Percentiles rank a stretch among this genome's conserved stretches.
Evolutionary conservation across 1,139 yeast species (phyloP).

Genomic region (Debaryomyces robertsiae): DNA sequence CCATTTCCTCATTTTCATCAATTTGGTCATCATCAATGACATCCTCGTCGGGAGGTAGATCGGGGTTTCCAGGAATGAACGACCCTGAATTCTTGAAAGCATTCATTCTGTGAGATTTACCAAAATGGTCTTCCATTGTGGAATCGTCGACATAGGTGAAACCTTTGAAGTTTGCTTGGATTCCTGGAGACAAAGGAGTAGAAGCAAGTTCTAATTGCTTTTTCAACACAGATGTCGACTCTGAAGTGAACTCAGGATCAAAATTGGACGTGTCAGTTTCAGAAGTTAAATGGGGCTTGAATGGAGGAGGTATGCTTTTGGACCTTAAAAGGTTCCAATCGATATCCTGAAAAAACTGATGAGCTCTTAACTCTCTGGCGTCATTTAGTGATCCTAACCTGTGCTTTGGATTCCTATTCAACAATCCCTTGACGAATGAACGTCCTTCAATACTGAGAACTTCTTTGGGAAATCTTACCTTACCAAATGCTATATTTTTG

Average conservation of each 20-base stretch:
- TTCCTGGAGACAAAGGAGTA: slow-evolving; percentile 89
- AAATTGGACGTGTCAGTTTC: slow-evolving; percentile 95
- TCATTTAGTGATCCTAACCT: slow-evolving; percentile 89
- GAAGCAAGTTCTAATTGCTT: slow-evolving; percentile 66
- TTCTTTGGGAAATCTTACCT: slow-evolving; percentile 94
- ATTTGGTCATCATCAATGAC: slow-evolving; percentile 76
- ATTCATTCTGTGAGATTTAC: slow-evolving; percentile 47
- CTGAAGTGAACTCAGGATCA: slow-evolving; percentile 95
- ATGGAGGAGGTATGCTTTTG: slow-evolving; percentile 95
- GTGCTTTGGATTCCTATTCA: slow-evolving; percentile 94
- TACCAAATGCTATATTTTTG: slow-evolving; percentile 96
- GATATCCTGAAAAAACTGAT: slow-evolving; percentile 85
- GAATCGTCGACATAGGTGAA: slow-evolving; percentile 95
- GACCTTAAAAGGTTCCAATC: slow-evolving; percentile 81
- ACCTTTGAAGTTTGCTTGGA: slow-evolving; percentile 95
- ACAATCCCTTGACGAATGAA: slow-evolving; percentile 88
- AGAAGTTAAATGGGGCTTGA: slow-evolving; percentile 86
- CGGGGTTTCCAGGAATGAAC: slow-evolving; percentile 76
- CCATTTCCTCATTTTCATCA: slow-evolving; percentile 58
- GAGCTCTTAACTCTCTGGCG: slow-evolving; percentile 88
- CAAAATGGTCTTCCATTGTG: slow-evolving; percentile 84
- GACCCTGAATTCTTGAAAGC: slow-evolving; percentile 66
- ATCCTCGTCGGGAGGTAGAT: slow-evolving; percentile 79
- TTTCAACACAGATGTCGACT: slow-evolving; percentile 79
- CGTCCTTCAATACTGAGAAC: slow-evolving; percentile 90